A percentile compares a stretch with the other conserved stretches of the same genome.
phyloP scores from a whole-genome alignment of 768 basidiomycete genomes.

The Naganishia vaughanmartiniae region DNA sequence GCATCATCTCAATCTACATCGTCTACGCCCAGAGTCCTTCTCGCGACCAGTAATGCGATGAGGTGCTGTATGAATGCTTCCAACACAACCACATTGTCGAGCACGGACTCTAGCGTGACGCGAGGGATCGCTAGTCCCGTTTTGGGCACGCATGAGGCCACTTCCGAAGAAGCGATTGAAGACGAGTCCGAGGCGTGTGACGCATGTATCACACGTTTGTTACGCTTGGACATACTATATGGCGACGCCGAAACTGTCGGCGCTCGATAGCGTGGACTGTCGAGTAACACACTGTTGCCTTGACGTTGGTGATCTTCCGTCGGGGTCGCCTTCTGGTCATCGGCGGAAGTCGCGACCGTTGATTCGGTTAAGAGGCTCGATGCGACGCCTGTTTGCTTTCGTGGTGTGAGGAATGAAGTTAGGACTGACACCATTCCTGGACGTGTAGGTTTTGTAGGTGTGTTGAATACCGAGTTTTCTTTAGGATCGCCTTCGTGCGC shows the following conservation, averaged over 20 bases:
- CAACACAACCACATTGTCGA: slow-evolving; percentile 91
- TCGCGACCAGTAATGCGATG: slow-evolving; percentile 38
- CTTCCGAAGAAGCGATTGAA: not conserved
- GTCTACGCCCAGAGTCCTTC: slow-evolving; percentile 44
- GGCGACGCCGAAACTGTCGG: not conserved
- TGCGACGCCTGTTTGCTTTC: not conserved
- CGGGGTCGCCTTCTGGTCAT: not conserved
- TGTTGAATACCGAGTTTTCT: not conserved
- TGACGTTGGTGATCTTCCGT: not conserved
- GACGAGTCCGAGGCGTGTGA: not conserved
- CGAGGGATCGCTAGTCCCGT: not conserved
- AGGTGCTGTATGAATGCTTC: slow-evolving; percentile 91
- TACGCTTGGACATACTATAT: slow-evolving; percentile 1
- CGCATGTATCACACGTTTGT: not conserved
- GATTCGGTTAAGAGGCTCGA: not conserved
- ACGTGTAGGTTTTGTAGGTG: not conserved
- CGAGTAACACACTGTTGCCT: not conserved
- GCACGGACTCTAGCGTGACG: slow-evolving; percentile 70
- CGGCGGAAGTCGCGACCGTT: not conserved
- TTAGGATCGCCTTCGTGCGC: not conserved
- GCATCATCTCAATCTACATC: not conserved
- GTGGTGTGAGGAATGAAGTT: not conserved
- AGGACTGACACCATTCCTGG: not conserved
- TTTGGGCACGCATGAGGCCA: not conserved
- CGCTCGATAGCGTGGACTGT: not conserved